Evolutionary conservation across 257 asterid species (phyloP).

Genomic region (Nemophila menziesii): DNA sequence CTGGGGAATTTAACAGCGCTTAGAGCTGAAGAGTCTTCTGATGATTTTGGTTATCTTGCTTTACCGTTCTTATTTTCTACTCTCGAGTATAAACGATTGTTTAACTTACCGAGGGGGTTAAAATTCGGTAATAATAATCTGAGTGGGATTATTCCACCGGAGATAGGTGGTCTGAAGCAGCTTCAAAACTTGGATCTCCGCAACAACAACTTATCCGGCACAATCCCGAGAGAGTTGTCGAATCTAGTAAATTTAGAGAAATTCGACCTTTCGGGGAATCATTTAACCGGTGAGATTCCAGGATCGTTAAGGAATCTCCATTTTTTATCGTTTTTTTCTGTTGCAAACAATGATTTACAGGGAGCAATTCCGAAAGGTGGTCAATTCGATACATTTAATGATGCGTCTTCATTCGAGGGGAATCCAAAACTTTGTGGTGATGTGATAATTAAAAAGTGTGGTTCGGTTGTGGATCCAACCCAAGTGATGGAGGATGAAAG

Average conservation of each 20-base stretch:
- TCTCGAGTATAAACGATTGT: constrained; percentile 30
- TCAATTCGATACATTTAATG: constrained; percentile 37
- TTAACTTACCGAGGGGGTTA: constrained; percentile 33
- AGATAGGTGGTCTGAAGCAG: constrained; percentile 30
- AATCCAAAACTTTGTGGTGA: constrained; percentile 41
- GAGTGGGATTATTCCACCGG: constrained; percentile 35
- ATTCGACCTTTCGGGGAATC: constrained; percentile 31
- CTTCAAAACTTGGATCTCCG: constrained; percentile 29
- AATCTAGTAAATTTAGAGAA: constrained; percentile 26
- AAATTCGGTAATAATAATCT: constrained; percentile 33
- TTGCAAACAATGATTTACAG: constrained; percentile 34
- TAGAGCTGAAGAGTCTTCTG: constrained; percentile 22
- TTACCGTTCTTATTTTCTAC: constrained; percentile 33
- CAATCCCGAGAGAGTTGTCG: constrained; percentile 35
- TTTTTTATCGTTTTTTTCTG: constrained; percentile 41
- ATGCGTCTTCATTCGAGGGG: constrained; percentile 26
- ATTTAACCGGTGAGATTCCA: constrained; percentile 37
- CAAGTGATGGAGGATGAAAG: constrained; percentile 5
- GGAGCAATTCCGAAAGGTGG: constrained; percentile 42
- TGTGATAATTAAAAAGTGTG: constrained; percentile 14
- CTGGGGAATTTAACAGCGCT: constrained; percentile 23
- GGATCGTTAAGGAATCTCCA: constrained; percentile 21
- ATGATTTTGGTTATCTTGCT: constrained; percentile 28
- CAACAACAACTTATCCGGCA: constrained; percentile 27
- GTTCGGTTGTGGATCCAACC: not conserved